Evolutionary conservation across 495 filamentous ascomycete genomes (phyloP), one percentile per base, ranked within the genome.

Genomic region (Neurospora sp.): DNA sequence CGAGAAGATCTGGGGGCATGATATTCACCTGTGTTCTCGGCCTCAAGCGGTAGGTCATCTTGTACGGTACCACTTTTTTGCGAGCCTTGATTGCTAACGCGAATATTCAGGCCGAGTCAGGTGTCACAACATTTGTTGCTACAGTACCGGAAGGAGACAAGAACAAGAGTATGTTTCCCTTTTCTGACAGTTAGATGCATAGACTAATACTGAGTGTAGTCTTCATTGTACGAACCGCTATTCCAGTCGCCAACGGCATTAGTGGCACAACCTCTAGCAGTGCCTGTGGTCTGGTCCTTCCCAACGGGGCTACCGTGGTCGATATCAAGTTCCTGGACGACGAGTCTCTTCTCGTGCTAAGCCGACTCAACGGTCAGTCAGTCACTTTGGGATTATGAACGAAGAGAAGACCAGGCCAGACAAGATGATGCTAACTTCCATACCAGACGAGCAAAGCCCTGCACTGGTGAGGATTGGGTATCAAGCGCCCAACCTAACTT

Each of bases 261-360:
- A 86, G 83, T 44, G 77, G 75, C 22, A 44, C 75, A 2, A 46
- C 78, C 4, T 73, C 73, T 5, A 80, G 80, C 4, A 74, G 74
- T 38, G 78, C 78, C 6, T 78, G 83, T 53, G 73, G 74, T 2
- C 59, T 89, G 9, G 71, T 72, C 11, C 78, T 88, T 9, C 83
- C 82, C 6, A 74, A 81, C 70, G 83, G 80, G 11, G 48, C 69
- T 5, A 78, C 72, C 8, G 78, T 88, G 11, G 71, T 84, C 31
- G 86, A 89, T 74, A 72, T 88, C 8, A 86, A 85, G 71, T 87
- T 87, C 70, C 73, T 86, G 11, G 77, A 85, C 71, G 80, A 83
- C 71, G 75, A 79, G 27, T 77, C 71, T 18, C 72, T 89, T 5
- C 76, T 88, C 12, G 74, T 86, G 2, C 73, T 89, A 7, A 86